Base-by-base conservation (phyloP, 768 basidiomycete species). In the Lepiota brunneoincarnata region DNA sequence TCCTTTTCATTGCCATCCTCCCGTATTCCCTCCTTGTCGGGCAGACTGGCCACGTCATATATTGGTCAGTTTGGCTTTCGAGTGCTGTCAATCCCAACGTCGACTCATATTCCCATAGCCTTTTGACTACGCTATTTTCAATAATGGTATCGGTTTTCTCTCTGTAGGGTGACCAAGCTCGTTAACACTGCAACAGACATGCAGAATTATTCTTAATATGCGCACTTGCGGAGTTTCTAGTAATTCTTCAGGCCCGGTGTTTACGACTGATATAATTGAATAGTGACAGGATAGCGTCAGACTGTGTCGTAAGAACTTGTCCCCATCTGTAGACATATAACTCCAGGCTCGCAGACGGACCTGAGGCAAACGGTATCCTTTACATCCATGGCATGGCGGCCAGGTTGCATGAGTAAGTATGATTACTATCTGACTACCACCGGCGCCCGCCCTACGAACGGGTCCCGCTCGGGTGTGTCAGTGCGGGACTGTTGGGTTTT, bases 131-230 rank as follows among this genome's bases (percentile, higher is more conserved):
- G 0, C 10, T 42, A 20, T 3, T 51, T 4, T 51, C 49, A 11
- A 31, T 51, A n/a, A 28, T 17, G 40, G 49, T 51, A 35, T 21
- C 26, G 15, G 6, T 42, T 51, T 7, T 6, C 3, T 5, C 28
- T 4, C 6, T 17, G 7, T 14, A 1, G n/a, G 14, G 20, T 41
- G 9, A n/a, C 1, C 4, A 31, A 31, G 6, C 1, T 31, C 15
- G 4, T 18, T 49, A 7, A 42, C 26, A n/a, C 23, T 31, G 6
- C 1, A 10, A 23, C 11, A 51, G 31, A 51, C 49, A 3, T 51
- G 40, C 28, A 41, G 49, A 31, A 51, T 41, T 39, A 51, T 36
- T 12, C 40, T 51, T 6, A 42, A 51, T 51, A n/a, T 51, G 26
- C 47, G 47, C 4, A 37, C 21, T 21, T 20, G 36, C 10, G 15